Conservation (phyloP, 1,139 yeast species). For the Debaryomyces udenii region DNA sequence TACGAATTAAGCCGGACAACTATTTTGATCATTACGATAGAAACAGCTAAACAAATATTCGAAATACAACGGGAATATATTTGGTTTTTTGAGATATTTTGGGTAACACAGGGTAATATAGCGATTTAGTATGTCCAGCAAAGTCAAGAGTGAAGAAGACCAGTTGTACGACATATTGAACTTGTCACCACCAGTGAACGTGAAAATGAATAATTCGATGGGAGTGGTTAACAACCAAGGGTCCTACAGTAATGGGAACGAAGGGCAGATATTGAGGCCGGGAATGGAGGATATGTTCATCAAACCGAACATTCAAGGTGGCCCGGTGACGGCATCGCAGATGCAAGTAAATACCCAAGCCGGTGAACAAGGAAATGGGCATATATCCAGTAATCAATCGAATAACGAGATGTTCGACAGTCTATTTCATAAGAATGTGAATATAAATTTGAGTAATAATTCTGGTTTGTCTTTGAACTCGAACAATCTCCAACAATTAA, state of each 20-base stretch:
- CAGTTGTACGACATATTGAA: slow-evolving; percentile 29
- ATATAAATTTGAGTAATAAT: slow-evolving; percentile 12
- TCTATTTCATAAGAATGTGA: slow-evolving; percentile 13
- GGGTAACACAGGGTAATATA: slow-evolving; percentile 1
- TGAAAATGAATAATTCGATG: slow-evolving; percentile 5
- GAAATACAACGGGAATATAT: neutral
- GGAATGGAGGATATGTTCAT: slow-evolving; percentile 3
- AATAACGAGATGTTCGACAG: slow-evolving; percentile 4
- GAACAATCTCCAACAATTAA: slow-evolving; percentile 13
- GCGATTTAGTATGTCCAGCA: slow-evolving; percentile 4
- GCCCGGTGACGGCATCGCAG: slow-evolving; percentile 1
- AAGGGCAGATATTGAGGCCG: neutral
- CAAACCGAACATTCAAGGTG: slow-evolving; percentile 2
- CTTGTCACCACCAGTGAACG: slow-evolving; percentile 18
- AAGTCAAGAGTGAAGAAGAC: slow-evolving; percentile 25
- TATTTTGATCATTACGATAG: neutral
- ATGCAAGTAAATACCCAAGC: neutral
- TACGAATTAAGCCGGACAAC: neutral
- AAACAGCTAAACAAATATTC: no score
- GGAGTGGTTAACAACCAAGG: slow-evolving; percentile 1
- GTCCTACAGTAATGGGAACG: neutral
- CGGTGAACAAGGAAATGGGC: neutral
- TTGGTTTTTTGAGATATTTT: neutral
- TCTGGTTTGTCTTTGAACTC: slow-evolving; percentile 13
- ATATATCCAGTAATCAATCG: neutral